Conservation (phyloP, 2,329 filamentous ascomycete genomes). For the Calonectria hongkongensis region DNA sequence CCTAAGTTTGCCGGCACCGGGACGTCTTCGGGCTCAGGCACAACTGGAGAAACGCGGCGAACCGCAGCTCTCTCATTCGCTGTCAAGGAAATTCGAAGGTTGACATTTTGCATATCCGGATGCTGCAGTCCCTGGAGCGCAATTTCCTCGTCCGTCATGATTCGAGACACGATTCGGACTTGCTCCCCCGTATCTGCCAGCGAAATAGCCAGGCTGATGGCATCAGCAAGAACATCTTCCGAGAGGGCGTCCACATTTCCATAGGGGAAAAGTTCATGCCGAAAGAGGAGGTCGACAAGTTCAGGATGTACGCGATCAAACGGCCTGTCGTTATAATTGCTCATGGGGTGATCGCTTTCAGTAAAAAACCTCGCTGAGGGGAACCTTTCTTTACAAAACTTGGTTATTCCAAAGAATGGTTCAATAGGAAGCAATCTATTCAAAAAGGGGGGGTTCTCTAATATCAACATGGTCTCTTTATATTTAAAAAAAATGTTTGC, state of each 20-base stretch:
- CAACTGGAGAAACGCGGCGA: constrained; percentile 13
- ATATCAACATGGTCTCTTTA: neutral
- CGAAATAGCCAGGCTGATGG: constrained; percentile 48
- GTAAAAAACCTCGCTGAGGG: neutral
- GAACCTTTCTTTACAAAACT: neutral
- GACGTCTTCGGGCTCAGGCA: neutral
- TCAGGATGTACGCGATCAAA: constrained; percentile 49
- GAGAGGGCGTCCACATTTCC: constrained; percentile 23
- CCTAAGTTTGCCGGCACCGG: neutral
- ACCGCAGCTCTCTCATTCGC: constrained; percentile 38
- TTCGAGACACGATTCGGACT: constrained; percentile 44
- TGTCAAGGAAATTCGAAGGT: constrained; percentile 41
- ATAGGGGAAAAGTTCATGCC: constrained; percentile 32
- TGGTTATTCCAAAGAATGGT: neutral
- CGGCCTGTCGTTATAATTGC: constrained; percentile 22
- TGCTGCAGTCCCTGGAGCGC: constrained; percentile 42
- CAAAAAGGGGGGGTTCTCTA: neutral
- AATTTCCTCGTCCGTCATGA: constrained; percentile 51
- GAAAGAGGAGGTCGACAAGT: constrained; percentile 44
- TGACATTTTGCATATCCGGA: constrained; percentile 41
- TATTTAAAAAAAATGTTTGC: neutral
- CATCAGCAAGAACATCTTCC: constrained; percentile 42
- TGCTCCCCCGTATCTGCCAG: constrained; percentile 47
- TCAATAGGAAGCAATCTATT: neutral
- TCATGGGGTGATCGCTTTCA: constrained; percentile 12